phyloP scores from a whole-genome alignment of 768 basidiomycete genomes.

The Mycena albidolilacea region DNA sequence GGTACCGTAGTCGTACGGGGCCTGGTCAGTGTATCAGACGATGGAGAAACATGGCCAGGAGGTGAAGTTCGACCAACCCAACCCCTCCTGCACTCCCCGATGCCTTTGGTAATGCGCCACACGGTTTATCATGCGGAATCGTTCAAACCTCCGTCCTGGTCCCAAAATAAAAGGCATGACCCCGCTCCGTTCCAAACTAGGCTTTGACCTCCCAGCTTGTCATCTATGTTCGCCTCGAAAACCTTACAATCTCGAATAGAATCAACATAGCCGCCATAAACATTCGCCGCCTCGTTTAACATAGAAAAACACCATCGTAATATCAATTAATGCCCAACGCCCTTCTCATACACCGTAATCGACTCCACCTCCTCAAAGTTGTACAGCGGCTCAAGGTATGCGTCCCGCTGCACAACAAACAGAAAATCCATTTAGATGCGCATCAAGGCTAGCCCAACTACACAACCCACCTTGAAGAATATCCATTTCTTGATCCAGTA shows the following conservation, averaged over 20 bases:
- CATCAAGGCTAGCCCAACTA: background rate
- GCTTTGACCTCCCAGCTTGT: no score
- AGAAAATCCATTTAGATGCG: background rate
- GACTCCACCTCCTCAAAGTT: slow-evolving; percentile 67
- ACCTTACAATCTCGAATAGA: no score
- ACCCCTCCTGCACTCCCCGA: no score
- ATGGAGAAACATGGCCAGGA: no score
- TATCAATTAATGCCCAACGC: slow-evolving; percentile 49
- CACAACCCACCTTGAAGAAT: background rate
- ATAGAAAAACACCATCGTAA: background rate
- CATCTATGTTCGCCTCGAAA: no score
- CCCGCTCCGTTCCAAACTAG: no score
- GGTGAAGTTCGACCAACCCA: background rate
- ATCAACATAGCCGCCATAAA: no score
- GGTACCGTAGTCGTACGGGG: slow-evolving; percentile 6
- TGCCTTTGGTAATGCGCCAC: no score
- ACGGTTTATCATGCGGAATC: no score
- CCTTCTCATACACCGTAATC: slow-evolving; percentile 60
- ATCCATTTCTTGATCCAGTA: background rate
- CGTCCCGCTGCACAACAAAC: slow-evolving; percentile 44
- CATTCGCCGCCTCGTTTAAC: no score
- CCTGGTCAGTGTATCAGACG: background rate
- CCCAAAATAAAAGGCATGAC: no score
- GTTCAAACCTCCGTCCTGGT: no score
- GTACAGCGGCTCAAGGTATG: slow-evolving; percentile 62